Base-by-base conservation (phyloP, 345 rosid genomes). In the Sonneratia alba region DNA sequence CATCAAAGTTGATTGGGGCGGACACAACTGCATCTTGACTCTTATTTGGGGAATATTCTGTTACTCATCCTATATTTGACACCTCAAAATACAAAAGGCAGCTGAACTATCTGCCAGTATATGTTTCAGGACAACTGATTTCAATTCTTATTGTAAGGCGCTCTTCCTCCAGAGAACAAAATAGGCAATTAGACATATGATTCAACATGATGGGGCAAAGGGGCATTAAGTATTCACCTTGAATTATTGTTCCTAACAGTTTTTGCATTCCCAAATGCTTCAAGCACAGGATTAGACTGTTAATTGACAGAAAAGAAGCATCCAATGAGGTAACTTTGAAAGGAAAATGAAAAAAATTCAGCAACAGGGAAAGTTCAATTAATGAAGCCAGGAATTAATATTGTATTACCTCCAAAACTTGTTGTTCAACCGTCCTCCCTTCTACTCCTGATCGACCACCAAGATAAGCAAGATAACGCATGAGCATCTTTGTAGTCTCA, bases 231-330 rank as follows among this genome's bases (percentile, higher is more conserved):
- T 71, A 75, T 36, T 76, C 80, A 92, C 99, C 99, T 95, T 73
- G 99, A 95, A 83, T 95, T 95, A 84, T 95, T 95, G 77, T 95
- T 95, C 84, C 99, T 87, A 37, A 95, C 96, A 76, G 99, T 95
- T 79, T 95, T 95, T 27, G 99, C 99, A 78, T 95, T 95, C 48
- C 99, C 99, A 86, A 95, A 95, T 75, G 99, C 97, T 92, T 95
- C 99, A 80, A 95, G 99, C 81, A 95, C 99, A 51, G 99, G 99
- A 86, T 95, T 95, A 69, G 99, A 95, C 99, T 95, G 90, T 78
- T 71, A 67, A 71, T 67, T 71, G 75, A 72, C 73, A 65, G 78
- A 76, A 48, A 42, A 76, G 63, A 78, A 73, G 36, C 63, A 74
- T 67, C 73, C 76, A 71, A 55, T 77, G 40, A 77, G 74, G 73